A percentile compares a stretch with the other conserved stretches of the same genome.
Evolutionary conservation across 306 rosid species (phyloP).

Genomic region (Trifolium fragiferum): DNA sequence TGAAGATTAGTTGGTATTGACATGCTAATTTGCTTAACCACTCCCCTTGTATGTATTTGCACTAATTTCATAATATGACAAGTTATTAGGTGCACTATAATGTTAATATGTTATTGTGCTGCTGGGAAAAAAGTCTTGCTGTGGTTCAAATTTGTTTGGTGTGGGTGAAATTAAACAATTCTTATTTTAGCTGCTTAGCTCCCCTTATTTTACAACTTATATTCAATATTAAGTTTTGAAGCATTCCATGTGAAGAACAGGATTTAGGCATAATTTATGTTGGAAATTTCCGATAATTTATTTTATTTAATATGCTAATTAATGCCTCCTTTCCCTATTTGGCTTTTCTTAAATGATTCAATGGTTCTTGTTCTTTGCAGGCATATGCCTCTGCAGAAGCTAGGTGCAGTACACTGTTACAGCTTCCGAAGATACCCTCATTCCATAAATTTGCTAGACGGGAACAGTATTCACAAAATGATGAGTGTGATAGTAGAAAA

Average conservation of each 20-base stretch:
- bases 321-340: constrained; percentile 20
- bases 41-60: constrained; percentile 7
- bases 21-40: constrained; percentile 16
- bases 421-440: constrained; percentile 98
- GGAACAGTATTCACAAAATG: constrained; percentile 75
- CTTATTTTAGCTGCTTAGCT: constrained; percentile 21
- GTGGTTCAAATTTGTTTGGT: constrained; percentile 16
- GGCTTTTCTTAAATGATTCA: constrained; percentile 38
- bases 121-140: constrained; percentile 5
- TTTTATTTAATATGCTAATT: background rate
- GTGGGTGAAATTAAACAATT: constrained; percentile 1
- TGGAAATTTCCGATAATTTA: background rate
- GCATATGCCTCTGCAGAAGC: constrained; percentile 97
- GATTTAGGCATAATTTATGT: constrained; percentile 2
- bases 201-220: background rate
- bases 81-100: constrained; percentile 16
- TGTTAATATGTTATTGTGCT: background rate
- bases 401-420: constrained; percentile 66
- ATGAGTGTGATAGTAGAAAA: constrained; percentile 76
- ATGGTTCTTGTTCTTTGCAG: constrained; percentile 55
- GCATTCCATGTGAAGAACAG: background rate
- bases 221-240: background rate
- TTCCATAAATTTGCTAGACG: constrained; percentile 94
- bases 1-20: constrained; percentile 26
- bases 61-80: constrained; percentile 12